These are phyloP conservation scores for Aspergillus candidus DNA, from an alignment of 2,329 filamentous ascomycete genomes.

Conservation along the genomic window DNA sequence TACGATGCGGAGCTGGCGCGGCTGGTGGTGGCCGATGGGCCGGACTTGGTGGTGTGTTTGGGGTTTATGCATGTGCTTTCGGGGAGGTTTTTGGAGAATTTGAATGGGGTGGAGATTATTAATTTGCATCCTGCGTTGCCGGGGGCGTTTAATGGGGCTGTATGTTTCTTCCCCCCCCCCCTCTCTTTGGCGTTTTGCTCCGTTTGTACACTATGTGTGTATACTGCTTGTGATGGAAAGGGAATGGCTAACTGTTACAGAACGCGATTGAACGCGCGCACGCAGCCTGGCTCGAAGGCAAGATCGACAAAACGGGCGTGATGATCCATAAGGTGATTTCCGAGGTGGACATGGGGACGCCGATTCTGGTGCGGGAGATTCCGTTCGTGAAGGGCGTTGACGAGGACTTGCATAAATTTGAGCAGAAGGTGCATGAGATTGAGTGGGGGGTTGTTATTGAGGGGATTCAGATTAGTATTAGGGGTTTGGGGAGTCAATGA, in stretches of 20 bases:
- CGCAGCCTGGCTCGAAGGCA: conserved; percentile 63
- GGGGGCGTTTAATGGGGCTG: conserved; percentile 68
- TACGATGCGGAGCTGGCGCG: conserved; percentile 72
- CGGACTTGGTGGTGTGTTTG: conserved; percentile 71
- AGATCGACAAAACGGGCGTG: conserved; percentile 65
- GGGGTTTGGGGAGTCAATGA: conserved; percentile 24
- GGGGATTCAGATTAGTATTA: conserved; percentile 47
- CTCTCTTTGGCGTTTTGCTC: background rate
- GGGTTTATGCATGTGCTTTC: conserved; percentile 86
- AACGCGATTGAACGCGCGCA: conserved; percentile 73
- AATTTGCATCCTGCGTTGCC: conserved; percentile 74
- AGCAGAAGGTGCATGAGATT: conserved; percentile 65
- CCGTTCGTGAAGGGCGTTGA: conserved; percentile 54
- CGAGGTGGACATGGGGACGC: conserved; percentile 73
- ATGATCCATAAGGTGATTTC: conserved; percentile 83
- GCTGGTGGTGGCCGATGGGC: conserved; percentile 58
- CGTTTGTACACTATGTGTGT: background rate
- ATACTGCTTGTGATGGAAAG: background rate
- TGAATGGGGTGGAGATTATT: conserved; percentile 60
- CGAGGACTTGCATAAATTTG: conserved; percentile 59
- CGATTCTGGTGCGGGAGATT: conserved; percentile 66
- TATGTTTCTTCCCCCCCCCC: conserved; percentile 19
- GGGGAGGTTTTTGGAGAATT: conserved; percentile 57
- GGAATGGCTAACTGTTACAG: conserved; percentile 13
- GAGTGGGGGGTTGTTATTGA: conserved; percentile 78